Conservation (phyloP, 768 basidiomycete species). For the Vararia minispora region DNA sequence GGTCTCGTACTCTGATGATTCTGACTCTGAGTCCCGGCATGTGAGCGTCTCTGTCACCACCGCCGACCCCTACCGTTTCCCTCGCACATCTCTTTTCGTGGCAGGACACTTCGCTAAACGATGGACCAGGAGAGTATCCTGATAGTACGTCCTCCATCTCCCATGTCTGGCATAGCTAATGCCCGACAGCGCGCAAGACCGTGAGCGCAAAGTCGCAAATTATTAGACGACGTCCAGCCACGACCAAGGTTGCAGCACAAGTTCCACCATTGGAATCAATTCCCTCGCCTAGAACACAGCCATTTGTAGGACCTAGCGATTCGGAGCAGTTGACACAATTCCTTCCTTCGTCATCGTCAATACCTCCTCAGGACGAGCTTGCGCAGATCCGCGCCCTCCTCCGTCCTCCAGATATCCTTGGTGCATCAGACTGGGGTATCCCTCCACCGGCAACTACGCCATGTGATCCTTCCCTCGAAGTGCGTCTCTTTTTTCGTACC, state of each 20-base stretch:
- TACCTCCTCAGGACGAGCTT: slow-evolving; percentile 43
- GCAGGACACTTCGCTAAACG: slow-evolving; percentile 14
- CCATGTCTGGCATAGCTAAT: background rate
- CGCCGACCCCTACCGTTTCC: too few relatives aligned
- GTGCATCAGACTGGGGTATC: slow-evolving; percentile 68
- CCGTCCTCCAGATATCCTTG: slow-evolving; percentile 52
- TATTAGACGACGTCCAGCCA: slow-evolving; percentile 8
- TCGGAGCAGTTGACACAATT: background rate
- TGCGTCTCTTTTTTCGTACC: slow-evolving; percentile 18
- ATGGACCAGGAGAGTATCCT: slow-evolving; percentile 3
- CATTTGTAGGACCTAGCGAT: background rate
- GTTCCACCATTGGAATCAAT: slow-evolving; percentile 1
- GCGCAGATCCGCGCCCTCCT: slow-evolving; percentile 43
- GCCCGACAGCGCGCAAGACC: slow-evolving; percentile 6
- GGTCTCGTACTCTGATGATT: too few relatives aligned
- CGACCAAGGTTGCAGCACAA: slow-evolving; percentile 6
- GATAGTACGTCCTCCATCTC: slow-evolving; percentile 5
- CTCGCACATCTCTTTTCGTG: slow-evolving; percentile 12
- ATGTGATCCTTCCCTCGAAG: slow-evolving; percentile 55
- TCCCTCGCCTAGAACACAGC: slow-evolving; percentile 5
- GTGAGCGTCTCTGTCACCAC: too few relatives aligned
- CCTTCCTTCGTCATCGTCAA: background rate
- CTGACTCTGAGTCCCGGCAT: too few relatives aligned
- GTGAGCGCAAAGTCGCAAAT: slow-evolving; percentile 11
- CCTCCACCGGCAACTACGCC: slow-evolving; percentile 42